Base-by-base conservation (phyloP, 768 basidiomycete species). In the Grammothele lineata region DNA sequence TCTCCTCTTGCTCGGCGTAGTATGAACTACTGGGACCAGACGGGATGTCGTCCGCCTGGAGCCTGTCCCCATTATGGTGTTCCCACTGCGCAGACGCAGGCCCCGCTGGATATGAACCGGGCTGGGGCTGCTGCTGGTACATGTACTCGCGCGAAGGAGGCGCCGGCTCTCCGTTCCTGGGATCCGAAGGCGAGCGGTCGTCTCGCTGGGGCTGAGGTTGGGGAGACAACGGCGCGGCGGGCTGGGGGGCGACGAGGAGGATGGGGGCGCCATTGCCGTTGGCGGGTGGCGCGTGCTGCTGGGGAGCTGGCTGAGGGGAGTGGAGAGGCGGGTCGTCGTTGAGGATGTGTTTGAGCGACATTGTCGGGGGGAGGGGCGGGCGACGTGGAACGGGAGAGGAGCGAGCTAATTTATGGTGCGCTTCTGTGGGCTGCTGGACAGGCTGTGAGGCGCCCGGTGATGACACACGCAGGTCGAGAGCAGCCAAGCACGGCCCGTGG, bases 271-370 rank as follows among this genome's bases (percentile, higher is more conserved):
- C 46, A 46, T 69, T 57, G 25, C 15, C 35, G 35, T 14, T 36
- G 35, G 35, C 27, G 27, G 7, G 27, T 30, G 63, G 64, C 53
- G 63, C 53, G 18, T 65, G 59, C 46, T 65, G 59, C 30, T 56
- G 50, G 37, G 71, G 63, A 18, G 71, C 69, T 25, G 71, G 66
- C 19, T 54, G 50, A 32, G 56, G 45, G 27, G 39, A 55, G 38
- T 55, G 60, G 30, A 43, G 40, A 21, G 59, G 65, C 12, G 62
- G 58, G 54, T 85, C 81, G 68, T 87, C 80, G 68, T 89, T 89
- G 68, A 89, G 80, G 52, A 89, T 88, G 56, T 80, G 76, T 57
- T 80, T 81, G 64, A 89, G 79, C 41, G 87, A 88, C 86, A 89
- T 89, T 66, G 50, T 58, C 36, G 44, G 48, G 19, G 40, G 48